Base-by-base conservation (phyloP, 768 basidiomycete species). In the Mycena rosella region DNA sequence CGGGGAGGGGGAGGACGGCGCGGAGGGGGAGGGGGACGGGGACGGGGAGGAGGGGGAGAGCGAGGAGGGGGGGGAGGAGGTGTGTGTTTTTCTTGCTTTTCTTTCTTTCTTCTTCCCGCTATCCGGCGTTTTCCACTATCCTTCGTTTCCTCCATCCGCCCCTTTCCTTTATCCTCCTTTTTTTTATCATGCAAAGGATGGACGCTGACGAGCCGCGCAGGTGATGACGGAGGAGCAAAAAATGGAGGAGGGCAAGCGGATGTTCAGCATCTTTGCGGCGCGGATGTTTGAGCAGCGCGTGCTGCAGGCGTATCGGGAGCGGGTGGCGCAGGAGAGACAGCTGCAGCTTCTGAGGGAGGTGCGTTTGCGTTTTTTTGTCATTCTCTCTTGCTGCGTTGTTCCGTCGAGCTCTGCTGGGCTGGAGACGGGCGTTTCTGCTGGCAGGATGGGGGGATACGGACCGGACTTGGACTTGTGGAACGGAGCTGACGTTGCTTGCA, bases 211-310 rank as follows among this genome's bases (percentile, higher is more conserved):
- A 29, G 9, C 61, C 69, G 55, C n/a, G 48, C 71, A 92, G 90
- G 84, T 87, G 52, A 88, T 97, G 88, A 96, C 96, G 3, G 96
- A 98, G 78, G 94, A 95, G 79, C 95, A 98, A 81, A 96, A 97
- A 81, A 96, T 97, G 93, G 97, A 98, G 80, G 98, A 99, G 81
- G 98, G 98, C 72, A 96, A 96, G 79, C 89, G 95, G 56, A 99
- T 99, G 98, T 99, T 99, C 84, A 96, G 96, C 71, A 98, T 99
- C 80, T 99, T 99, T 74, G 98, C 98, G 18, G 98, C 98, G 47
- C 90, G 98, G 60, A 98, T 99, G 96, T 99, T 99, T 78, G 98
- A 99, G 82, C 97, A 98, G 80, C 91, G 98, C 26, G 98, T 99
- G 42, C 88, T 98, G 60, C 93, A 96, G 74, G 96, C 97, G 17